A percentile compares a stretch with the other conserved stretches of the same genome.
These are phyloP conservation scores for Chytriomyces sp. DNA, from an alignment of 192 early-diverging fungal genomes.

Conservation along the genomic window DNA sequence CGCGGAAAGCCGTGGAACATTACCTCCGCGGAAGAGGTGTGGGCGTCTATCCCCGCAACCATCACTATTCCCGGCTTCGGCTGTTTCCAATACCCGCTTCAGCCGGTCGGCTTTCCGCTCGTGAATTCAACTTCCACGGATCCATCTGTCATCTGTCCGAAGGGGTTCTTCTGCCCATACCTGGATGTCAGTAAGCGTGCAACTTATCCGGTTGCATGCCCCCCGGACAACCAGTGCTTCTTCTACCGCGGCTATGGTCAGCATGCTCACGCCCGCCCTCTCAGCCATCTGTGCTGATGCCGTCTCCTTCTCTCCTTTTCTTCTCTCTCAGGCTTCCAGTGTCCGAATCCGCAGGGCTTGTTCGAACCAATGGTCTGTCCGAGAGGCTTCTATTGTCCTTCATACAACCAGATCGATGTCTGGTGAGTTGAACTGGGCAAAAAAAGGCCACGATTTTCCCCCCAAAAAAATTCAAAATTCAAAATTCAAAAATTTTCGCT, in stretches of 20 bases:
- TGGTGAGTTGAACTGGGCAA: constrained; percentile 44
- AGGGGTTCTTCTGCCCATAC: constrained; percentile 42
- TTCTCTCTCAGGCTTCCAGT: background rate
- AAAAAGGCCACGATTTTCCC: background rate
- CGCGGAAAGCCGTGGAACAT: background rate
- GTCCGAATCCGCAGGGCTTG: constrained; percentile 36
- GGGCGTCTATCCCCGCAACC: background rate
- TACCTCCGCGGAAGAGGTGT: background rate
- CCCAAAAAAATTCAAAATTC: no score
- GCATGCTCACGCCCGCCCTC: no score
- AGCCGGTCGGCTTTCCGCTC: constrained; percentile 3
- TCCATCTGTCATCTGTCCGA: constrained; percentile 1
- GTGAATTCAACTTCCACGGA: constrained; percentile 1
- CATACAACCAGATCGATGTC: constrained; percentile 31
- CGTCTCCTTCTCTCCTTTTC: no score
- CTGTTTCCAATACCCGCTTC: constrained; percentile 14
- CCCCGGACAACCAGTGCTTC: constrained; percentile 14
- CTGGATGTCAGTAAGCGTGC: constrained; percentile 25
- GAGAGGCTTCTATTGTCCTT: constrained; percentile 51
- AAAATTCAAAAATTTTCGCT: background rate
- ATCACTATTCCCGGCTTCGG: constrained; percentile 18
- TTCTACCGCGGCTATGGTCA: constrained; percentile 6
- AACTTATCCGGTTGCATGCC: constrained; percentile 34
- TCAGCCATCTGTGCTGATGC: no score
- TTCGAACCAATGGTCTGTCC: constrained; percentile 50